A percentile compares a stretch with the other conserved stretches of the same genome.
Conservation (phyloP, 108 stramenopile genomes). For the Nannochloropsis gaditana region DNA sequence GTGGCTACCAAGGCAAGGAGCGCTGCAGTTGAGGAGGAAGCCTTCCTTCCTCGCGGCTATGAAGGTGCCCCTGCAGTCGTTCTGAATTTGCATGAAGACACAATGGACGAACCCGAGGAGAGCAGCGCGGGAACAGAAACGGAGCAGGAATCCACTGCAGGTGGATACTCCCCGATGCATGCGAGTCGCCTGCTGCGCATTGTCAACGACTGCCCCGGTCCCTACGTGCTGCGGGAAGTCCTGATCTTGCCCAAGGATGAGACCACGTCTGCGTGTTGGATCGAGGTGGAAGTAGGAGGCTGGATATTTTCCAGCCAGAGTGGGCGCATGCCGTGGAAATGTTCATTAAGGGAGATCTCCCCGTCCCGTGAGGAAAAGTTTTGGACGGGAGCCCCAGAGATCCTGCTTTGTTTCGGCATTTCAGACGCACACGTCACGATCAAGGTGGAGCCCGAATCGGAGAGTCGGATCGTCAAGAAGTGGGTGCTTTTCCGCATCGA, state of each 20-base stretch:
- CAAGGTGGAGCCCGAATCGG: neutral
- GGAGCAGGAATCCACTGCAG: neutral
- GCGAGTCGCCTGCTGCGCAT: neutral
- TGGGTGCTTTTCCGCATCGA: constrained; percentile 3
- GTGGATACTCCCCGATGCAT: neutral
- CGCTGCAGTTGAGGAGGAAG: neutral
- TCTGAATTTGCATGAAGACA: constrained; percentile 1
- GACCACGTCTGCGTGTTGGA: neutral
- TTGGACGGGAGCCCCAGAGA: neutral
- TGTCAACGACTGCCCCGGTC: neutral
- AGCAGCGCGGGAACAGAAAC: neutral
- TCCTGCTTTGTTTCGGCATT: neutral
- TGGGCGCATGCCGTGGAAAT: neutral
- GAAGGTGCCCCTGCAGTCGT: constrained; percentile 3
- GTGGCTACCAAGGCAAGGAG: neutral
- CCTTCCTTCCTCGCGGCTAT: neutral
- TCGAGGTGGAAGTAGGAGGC: neutral
- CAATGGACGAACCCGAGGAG: neutral
- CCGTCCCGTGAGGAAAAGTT: neutral
- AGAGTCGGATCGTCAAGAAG: neutral
- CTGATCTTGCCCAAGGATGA: constrained; percentile 6
- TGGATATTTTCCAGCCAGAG: neutral
- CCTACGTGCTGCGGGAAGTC: neutral
- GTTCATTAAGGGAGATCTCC: no score
- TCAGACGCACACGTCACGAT: neutral